Base-by-base conservation (phyloP, 352 stramenopile genomes). In the Globisporangium iwayamae region DNA sequence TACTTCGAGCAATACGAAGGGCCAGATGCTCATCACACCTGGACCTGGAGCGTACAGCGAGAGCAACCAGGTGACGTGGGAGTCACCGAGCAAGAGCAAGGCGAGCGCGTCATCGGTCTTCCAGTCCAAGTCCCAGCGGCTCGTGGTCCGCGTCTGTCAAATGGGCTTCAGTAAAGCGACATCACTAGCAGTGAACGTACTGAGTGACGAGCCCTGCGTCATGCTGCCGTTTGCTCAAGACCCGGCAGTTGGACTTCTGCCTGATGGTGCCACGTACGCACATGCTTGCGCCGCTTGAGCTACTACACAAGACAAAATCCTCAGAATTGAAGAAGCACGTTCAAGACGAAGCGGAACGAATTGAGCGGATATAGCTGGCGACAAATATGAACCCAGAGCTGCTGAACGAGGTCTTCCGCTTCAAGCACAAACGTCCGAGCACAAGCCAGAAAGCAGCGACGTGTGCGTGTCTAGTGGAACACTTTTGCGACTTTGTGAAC, bases 51-150 rank as follows among this genome's bases (percentile, higher is more conserved):
- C 80, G 0, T 91, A 91, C 60, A 56, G 46, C 14, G 66, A 56
- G 1, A 71, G 13, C 43, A 78, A 76, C 18, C 79, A 88, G 34
- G 72, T 72, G 22, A 67, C 64, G 22, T 89, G 82, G 82, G 76
- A 86, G 36, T 87, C 78, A 8, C 80, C 82, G 1, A 78, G 62
- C 20, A 87, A 83, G 50, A 76, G 73, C 58, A 43, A 80, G 47
- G 74, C 78, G 18, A 55, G 75, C 0, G 76, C 80, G n/a, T 74
- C 74, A 9, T 70, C 68, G 7, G 41, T 60, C 2, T 81, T 81
- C 54, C 68, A 76, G 47, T 89, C 82, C 43, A 89, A 85, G 50
- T 89, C 80, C 0, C 71, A 85, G 36, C 68, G 79, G 28, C 36
- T 76, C 36, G 45, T 30, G 34, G 34, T 10, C 34, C 34, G 34